These are phyloP conservation scores for Leccinum subfulvum DNA, from an alignment of 1,284 basidiomycete species.

Conservation along the genomic window DNA sequence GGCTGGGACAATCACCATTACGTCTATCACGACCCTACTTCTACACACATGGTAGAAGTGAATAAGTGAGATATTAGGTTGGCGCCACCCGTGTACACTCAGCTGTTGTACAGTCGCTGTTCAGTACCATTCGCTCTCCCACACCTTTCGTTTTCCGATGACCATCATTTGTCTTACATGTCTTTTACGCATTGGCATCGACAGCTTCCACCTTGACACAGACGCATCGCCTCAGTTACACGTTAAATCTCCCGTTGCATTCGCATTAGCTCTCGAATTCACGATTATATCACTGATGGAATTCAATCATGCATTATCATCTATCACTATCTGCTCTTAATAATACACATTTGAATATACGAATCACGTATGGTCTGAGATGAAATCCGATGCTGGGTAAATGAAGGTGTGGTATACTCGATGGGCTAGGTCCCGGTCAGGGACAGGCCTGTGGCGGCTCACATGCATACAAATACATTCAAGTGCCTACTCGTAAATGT, in stretches of 20 bases:
- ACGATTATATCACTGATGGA: conserved; percentile 24
- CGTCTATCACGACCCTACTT: conserved; percentile 11
- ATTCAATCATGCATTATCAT: conserved; percentile 32
- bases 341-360: conserved; percentile 19
- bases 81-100: conserved; percentile 21
- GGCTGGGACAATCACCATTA: conserved; percentile 6
- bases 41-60: conserved; percentile 16
- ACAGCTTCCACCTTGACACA: conserved; percentile 13
- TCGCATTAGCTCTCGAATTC: conserved; percentile 23
- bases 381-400: background rate
- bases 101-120: conserved; percentile 27
- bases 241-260: conserved; percentile 16
- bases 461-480: background rate
- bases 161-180: conserved; percentile 27
- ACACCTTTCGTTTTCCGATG: conserved; percentile 19
- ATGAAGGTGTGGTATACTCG: background rate
- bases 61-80: conserved; percentile 16
- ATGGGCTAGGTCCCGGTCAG: background rate
- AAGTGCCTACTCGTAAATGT: background rate
- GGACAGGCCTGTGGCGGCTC: background rate
- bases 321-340: conserved; percentile 31
- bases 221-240: conserved; percentile 12
- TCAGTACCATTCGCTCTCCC: conserved; percentile 19
- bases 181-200: conserved; percentile 21
- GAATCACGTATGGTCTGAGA: conserved; percentile 1